Percentiles rank a stretch among this genome's conserved stretches.
phyloP scores from a whole-genome alignment of 176 grass and related monocot species.

The Dendrocalamus sinicus region DNA sequence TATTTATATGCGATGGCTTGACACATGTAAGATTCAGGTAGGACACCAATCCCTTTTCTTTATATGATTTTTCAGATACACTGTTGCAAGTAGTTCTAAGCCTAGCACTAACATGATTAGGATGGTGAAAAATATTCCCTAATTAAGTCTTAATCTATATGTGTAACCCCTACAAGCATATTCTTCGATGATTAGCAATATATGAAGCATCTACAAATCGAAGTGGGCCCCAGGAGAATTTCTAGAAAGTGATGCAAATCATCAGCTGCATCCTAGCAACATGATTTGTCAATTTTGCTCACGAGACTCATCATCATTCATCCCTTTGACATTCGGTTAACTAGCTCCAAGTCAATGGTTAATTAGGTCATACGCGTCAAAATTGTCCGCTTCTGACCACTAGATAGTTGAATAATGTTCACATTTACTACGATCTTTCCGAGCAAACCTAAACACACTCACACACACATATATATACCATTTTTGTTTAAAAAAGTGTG shows the following conservation, averaged over 20 bases:
- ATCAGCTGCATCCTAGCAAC: neutral
- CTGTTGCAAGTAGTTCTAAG: neutral
- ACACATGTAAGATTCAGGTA: conserved; percentile 3
- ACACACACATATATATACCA: neutral
- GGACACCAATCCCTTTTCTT: neutral
- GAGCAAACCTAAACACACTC: neutral
- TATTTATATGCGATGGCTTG: neutral
- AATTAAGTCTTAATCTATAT: neutral
- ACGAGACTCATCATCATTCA: neutral
- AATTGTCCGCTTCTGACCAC: neutral
- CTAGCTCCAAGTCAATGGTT: neutral
- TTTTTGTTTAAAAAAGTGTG: neutral
- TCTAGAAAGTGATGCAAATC: conserved; percentile 19
- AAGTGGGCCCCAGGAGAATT: neutral
- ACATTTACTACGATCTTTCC: neutral
- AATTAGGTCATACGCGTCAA: neutral
- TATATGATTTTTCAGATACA: neutral
- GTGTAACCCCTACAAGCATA: neutral
- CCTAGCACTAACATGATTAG: neutral
- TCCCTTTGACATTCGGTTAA: neutral
- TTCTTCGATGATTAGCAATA: conserved; percentile 7
- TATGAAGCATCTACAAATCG: conserved; percentile 15
- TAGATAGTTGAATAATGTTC: neutral
- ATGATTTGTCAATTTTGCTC: conserved; percentile 6
- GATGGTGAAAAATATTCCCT: neutral